phyloP scores from a whole-genome alignment of 2,329 filamentous ascomycete species.

The Penicillium thymicola region DNA sequence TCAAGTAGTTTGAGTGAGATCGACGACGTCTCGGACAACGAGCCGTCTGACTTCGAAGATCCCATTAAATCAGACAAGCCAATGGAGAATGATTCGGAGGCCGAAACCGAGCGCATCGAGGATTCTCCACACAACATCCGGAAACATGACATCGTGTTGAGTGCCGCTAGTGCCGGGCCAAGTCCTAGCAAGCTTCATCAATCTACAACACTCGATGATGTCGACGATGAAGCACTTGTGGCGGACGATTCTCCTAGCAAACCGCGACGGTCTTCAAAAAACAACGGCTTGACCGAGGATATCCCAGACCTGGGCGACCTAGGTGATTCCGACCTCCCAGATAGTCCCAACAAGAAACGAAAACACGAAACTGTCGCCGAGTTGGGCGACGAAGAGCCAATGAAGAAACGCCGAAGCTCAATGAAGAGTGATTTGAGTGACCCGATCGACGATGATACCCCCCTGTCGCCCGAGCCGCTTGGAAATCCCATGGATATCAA shows the following conservation, averaged over 20 bases:
- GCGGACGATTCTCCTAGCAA: conserved; percentile 43
- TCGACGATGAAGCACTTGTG: conserved; percentile 50
- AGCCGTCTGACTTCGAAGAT: conserved; percentile 52
- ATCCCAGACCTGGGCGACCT: conserved; percentile 25
- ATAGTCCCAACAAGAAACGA: conserved; percentile 39
- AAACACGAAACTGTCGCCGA: conserved; percentile 41
- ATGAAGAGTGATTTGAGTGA: conserved; percentile 38
- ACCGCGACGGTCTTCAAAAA: conserved; percentile 32
- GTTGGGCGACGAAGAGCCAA: conserved; percentile 38
- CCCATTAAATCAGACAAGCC: conserved; percentile 50
- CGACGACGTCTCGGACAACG: conserved; percentile 73
- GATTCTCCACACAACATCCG: conserved; percentile 72
- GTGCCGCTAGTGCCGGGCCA: conserved; percentile 57
- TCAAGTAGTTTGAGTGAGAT: conserved; percentile 94
- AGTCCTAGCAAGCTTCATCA: conserved; percentile 76
- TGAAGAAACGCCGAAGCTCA: conserved; percentile 42
- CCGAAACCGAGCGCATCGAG: conserved; percentile 90
- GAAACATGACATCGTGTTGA: conserved; percentile 60
- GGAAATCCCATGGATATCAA: conserved; percentile 31
- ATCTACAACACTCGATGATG: conserved; percentile 46
- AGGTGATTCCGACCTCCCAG: conserved; percentile 30
- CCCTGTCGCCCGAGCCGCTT: conserved; percentile 35
- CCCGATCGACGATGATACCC: conserved; percentile 32
- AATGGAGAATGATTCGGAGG: conserved; percentile 72
- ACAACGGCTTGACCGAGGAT: conserved; percentile 30